Evolutionary conservation across 164 flowering plant genomes (phyloP).

Genomic region (Cinnamomum chago): DNA sequence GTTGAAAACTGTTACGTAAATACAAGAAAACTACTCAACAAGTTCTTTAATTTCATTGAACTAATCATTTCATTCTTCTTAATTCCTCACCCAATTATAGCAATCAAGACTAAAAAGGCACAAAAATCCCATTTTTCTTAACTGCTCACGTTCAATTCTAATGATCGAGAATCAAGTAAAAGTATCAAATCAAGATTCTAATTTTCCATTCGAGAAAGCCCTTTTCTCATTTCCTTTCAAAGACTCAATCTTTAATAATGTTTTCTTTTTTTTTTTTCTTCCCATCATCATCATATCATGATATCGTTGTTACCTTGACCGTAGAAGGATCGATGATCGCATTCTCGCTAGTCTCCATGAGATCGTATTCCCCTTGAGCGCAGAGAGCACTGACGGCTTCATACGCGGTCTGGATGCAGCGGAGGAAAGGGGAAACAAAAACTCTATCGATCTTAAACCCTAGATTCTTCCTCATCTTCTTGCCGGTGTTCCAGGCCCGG

Average conservation of each 20-base stretch:
- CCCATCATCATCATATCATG: not conserved
- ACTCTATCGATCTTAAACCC: slow-evolving; percentile 59
- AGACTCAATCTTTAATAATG: not conserved
- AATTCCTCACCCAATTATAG: no score
- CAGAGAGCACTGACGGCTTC: slow-evolving; percentile 53
- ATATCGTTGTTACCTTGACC: slow-evolving; percentile 42
- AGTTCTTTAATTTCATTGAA: no score
- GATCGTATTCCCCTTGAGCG: slow-evolving; percentile 29
- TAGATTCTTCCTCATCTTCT: slow-evolving; percentile 29
- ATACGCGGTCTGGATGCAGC: slow-evolving; percentile 78
- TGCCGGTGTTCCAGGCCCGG: slow-evolving; percentile 58
- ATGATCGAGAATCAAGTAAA: no score
- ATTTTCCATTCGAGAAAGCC: no score
- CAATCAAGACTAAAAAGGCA: no score
- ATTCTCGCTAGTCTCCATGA: slow-evolving; percentile 21
- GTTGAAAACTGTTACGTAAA: no score
- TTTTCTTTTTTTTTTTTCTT: not conserved
- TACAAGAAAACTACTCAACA: no score
- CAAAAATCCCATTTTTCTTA: no score
- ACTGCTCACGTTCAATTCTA: no score
- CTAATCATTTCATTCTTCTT: no score
- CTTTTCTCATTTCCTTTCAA: no score
- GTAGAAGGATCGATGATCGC: slow-evolving; percentile 48
- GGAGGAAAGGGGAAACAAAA: slow-evolving; percentile 74
- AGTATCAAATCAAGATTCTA: no score